Percentiles rank a stretch among this genome's conserved stretches.
Conservation (phyloP, 2,329 filamentous ascomycete genomes). For the Penicillium sp. region DNA sequence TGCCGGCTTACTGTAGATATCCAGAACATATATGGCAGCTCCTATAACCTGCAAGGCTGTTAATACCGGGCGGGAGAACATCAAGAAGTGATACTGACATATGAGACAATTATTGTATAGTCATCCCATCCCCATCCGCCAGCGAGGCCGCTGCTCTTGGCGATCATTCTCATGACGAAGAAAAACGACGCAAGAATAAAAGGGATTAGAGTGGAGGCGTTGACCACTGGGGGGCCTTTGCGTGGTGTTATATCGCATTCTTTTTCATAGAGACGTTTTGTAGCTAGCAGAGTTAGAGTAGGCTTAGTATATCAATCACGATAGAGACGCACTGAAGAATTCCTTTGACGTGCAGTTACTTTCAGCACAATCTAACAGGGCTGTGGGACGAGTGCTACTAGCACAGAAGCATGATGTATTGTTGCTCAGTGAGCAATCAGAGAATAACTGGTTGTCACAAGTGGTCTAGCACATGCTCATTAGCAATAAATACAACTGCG, state of each 20-base stretch:
- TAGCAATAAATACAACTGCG: neutral
- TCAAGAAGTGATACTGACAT: conserved; percentile 4
- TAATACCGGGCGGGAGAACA: neutral
- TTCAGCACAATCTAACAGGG: conserved; percentile 9
- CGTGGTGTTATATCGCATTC: conserved; percentile 14
- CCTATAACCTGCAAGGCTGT: conserved; percentile 6
- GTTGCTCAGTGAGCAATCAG: conserved; percentile 13
- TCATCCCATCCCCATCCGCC: conserved; percentile 24
- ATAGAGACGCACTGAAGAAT: conserved; percentile 15
- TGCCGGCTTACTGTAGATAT: conserved; percentile 10
- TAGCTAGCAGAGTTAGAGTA: conserved; percentile 9
- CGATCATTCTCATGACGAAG: conserved; percentile 16
- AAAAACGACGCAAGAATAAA: conserved; percentile 19
- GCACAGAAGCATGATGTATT: conserved; percentile 16
- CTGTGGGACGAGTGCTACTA: neutral
- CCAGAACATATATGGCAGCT: conserved; percentile 12
- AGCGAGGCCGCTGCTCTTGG: conserved; percentile 17
- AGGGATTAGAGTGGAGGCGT: conserved; percentile 13
- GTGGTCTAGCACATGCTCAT: neutral
- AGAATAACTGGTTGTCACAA: conserved; percentile 10
- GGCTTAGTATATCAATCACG: neutral
- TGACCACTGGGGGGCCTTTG: conserved; percentile 1
- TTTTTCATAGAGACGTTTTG: conserved; percentile 14
- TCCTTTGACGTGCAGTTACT: conserved; percentile 18
- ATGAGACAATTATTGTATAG: conserved; percentile 23